A percentile compares a stretch with the other conserved stretches of the same genome.
These are phyloP conservation scores for Euphorbia peplus DNA, from an alignment of 345 rosid genomes.

Conservation along the genomic window DNA sequence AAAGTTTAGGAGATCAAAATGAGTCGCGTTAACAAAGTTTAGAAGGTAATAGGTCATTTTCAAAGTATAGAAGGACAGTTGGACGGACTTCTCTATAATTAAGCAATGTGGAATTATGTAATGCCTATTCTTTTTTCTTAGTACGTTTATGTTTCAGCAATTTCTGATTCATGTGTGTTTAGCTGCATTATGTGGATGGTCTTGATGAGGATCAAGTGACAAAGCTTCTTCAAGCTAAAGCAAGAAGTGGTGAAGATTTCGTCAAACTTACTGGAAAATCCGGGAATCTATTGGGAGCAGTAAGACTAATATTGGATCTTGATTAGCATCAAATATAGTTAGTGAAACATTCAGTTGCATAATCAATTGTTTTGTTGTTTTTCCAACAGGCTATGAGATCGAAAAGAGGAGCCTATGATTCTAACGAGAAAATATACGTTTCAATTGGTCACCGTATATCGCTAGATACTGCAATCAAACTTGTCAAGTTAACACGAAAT, in stretches of 20 bases:
- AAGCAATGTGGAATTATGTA: too few relatives aligned
- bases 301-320: constrained; percentile 32
- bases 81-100: too few relatives aligned
- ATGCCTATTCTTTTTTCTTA: background rate
- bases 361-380: background rate
- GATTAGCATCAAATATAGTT: background rate
- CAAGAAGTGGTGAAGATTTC: constrained; percentile 37
- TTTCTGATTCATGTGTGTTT: constrained; percentile 9
- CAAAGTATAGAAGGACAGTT: too few relatives aligned
- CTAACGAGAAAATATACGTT: constrained; percentile 43
- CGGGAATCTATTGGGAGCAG: constrained; percentile 72
- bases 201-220: constrained; percentile 55
- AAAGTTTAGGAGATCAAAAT: too few relatives aligned
- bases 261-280: constrained; percentile 62
- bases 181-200: constrained; percentile 94
- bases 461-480: constrained; percentile 54
- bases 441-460: constrained; percentile 82
- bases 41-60: too few relatives aligned
- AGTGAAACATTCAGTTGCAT: constrained; percentile 1
- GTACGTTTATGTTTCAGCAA: background rate
- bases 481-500: constrained; percentile 66
- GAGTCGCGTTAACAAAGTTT: too few relatives aligned
- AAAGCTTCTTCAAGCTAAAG: constrained; percentile 50
- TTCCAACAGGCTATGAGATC: constrained; percentile 59
- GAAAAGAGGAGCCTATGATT: constrained; percentile 48